Evolutionary conservation across 345 rosid species (phyloP), one percentile per base, ranked within the genome.

Genomic region (Eucalyptus dawsonii): DNA sequence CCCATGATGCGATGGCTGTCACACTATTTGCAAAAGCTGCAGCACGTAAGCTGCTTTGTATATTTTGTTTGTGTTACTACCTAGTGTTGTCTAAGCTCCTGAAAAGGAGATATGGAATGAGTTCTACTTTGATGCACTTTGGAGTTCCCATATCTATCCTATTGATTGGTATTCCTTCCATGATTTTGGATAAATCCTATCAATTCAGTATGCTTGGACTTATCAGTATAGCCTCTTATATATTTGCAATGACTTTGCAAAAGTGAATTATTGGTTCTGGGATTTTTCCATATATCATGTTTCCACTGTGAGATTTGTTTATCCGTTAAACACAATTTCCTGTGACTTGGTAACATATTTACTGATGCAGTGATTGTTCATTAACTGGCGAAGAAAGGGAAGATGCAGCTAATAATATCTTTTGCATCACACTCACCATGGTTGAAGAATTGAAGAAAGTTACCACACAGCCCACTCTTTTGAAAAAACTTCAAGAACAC

Each of bases 381-480:
- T 90, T 88, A 87, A 91, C 90, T 58, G 92, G 89, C 67, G 89
- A 58, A 21, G 89, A 87, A 60, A 92, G 91, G 92, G 92, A 95
- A 88, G 88, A 90, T 54, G 91, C 88, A 80, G 95, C 93, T 88
- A 88, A 91, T n/a, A n/a, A n/a, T 54, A 19, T 76, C 29, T 89
- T 92, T 86, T 97, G 98, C 93, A 91, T 97, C 86, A 92, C 94
- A 58, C 95, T 94, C 65, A 91, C 89, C 11, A 86, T 93, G 87
- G 89, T 91, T 42, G 95, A 96, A 90, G 93, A 89, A 80, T 89
- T 92, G 44, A 93, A 87, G 89, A 88, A 87, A 42, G 91, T 91
- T 24, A 29, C 85, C 85, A 76, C 47, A 40, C 85, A 40, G n/a
- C 91, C 90, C 54, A 72, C 89, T 58, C 87, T 90, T 45, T 89